Evolutionary conservation across 148 eudicot genomes (phyloP), one percentile per base, ranked within the genome.

Genomic region (Dysphania ambrosioides): DNA sequence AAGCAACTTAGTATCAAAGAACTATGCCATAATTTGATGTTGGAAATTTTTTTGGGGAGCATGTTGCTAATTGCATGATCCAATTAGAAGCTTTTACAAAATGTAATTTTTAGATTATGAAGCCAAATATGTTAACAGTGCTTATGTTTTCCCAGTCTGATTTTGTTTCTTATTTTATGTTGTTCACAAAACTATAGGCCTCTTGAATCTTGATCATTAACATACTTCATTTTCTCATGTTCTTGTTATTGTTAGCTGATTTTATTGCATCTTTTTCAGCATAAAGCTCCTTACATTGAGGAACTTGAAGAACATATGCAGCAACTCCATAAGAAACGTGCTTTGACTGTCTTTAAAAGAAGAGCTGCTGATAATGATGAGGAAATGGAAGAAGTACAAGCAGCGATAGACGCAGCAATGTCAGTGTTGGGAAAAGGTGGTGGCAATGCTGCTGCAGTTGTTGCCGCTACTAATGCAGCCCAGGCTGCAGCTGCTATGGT

Each of bases 221-320:
- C 51, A 73, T 36, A n/a, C 5, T n/a, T 19, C 4, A 18, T 26
- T 11, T 23, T 60, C 49, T 35, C 32, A 47, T 64, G 53, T 38
- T 63, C 44, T 77, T 40, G n/a, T 49, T 79, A 21, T 15, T 44
- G 62, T 7, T 38, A 34, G 36, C 67, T 58, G 23, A 71, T 26
- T 30, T 71, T 51, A 32, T 56, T 72, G 72, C 31, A 64, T 19
- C 70, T 62, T 53, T 84, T 77, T 72, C 88, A 95, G 99, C 81
- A 92, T 86, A 92, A 92, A 84, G 97, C 91, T 77, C 96, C 96
- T 82, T 95, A 82, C 70, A 88, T 95, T 6, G 99, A 95, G 85
- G 99, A 95, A 79, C 97, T 95, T 72, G 99, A 95, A 83, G 89
- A 84, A 63, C 92, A 86, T 78, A 90, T 92, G 91, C 97, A 95